These are phyloP conservation scores for Pisolithus tinctorius DNA, from an alignment of 768 basidiomycete genomes.

Conservation along the genomic window DNA sequence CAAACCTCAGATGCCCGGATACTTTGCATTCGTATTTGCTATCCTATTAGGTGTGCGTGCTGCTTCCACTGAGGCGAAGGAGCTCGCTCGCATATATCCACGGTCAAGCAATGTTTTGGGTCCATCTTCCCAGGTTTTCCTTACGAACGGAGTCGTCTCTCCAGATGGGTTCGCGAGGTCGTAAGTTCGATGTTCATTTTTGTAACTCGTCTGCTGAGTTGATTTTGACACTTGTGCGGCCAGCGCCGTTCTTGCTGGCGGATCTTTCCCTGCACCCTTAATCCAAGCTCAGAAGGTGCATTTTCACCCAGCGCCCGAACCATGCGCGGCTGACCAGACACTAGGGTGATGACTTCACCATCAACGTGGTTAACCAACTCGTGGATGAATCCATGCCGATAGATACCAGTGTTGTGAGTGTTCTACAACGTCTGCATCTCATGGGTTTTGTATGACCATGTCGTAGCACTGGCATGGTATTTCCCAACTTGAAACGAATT, in stretches of 20 bases:
- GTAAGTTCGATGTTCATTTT: constrained; percentile 19
- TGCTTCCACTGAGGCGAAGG: no score
- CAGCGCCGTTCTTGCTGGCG: constrained; percentile 31
- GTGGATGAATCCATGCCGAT: constrained; percentile 42
- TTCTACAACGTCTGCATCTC: not conserved
- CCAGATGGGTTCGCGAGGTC: constrained; percentile 46
- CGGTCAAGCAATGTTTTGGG: not conserved
- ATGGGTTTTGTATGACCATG: not conserved
- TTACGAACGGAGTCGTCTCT: not conserved
- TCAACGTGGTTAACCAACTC: constrained; percentile 42
- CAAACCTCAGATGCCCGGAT: not conserved
- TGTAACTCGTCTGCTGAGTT: not conserved
- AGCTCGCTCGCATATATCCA: no score
- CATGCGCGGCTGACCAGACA: not conserved
- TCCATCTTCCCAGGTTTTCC: not conserved
- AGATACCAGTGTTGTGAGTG: constrained; percentile 39
- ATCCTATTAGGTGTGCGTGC: not conserved
- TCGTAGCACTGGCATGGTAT: constrained; percentile 53
- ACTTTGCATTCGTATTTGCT: not conserved
- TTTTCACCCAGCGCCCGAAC: not conserved
- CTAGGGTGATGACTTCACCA: constrained; percentile 33
- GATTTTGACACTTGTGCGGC: not conserved
- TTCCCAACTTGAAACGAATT: constrained; percentile 37
- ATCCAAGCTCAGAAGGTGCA: constrained; percentile 31
- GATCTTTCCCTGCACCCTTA: constrained; percentile 41